Conservation (phyloP, 2,329 filamentous ascomycete genomes). For the Raffaelea ambrosiae region DNA sequence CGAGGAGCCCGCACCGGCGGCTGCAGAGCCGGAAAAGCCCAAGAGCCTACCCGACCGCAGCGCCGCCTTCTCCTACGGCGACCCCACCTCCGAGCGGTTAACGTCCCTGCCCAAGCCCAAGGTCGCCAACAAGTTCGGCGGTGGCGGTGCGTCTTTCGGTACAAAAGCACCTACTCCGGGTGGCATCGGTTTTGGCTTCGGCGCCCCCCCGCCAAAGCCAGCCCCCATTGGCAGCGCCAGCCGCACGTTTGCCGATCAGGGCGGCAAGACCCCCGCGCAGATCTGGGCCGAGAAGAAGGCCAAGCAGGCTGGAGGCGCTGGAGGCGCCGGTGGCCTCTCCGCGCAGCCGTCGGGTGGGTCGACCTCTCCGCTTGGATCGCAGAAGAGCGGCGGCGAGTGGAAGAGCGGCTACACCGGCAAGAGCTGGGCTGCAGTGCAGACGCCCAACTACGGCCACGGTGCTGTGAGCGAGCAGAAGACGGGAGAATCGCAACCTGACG, state of each 20-base stretch:
- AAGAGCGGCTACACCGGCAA: slow-evolving; percentile 89
- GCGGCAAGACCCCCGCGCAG: slow-evolving; percentile 93
- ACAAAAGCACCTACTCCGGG: slow-evolving; percentile 82
- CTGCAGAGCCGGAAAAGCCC: slow-evolving; percentile 11
- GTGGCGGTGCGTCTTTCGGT: slow-evolving; percentile 60
- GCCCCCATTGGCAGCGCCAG: slow-evolving; percentile 71
- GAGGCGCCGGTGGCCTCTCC: slow-evolving; percentile 15
- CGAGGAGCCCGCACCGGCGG: background rate
- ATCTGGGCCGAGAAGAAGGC: slow-evolving; percentile 98
- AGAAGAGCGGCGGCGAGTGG: slow-evolving; percentile 75
- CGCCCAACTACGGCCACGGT: slow-evolving; percentile 59
- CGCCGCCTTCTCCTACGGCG: slow-evolving; percentile 55
- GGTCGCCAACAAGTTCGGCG: slow-evolving; percentile 80
- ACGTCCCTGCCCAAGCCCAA: slow-evolving; percentile 91
- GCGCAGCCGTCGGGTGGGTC: slow-evolving; percentile 18
- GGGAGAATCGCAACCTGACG: slow-evolving; percentile 34
- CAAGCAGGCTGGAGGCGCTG: slow-evolving; percentile 49
- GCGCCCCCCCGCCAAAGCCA: slow-evolving; percentile 50
- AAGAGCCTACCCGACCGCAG: slow-evolving; percentile 68
- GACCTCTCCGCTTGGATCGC: slow-evolving; percentile 34
- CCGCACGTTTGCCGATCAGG: slow-evolving; percentile 88
- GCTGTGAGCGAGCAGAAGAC: slow-evolving; percentile 51
- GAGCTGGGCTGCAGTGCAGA: slow-evolving; percentile 79
- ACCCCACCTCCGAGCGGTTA: slow-evolving; percentile 61
- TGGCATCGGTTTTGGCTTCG: slow-evolving; percentile 49